Evolutionary conservation across 768 basidiomycete species (phyloP), one percentile per base, ranked within the genome.

Genomic region (Dioszegia aurantiaca): DNA sequence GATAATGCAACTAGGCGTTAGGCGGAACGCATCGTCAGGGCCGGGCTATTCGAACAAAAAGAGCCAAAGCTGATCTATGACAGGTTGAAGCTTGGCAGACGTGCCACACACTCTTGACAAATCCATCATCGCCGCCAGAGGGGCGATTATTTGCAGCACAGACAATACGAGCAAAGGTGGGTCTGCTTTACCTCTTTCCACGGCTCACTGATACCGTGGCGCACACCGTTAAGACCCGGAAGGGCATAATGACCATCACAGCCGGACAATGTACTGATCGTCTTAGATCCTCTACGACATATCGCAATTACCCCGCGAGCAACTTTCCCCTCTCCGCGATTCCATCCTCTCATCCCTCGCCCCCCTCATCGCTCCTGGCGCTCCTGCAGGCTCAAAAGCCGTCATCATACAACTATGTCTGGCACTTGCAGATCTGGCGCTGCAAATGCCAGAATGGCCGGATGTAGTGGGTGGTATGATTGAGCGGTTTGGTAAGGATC

Each of bases 51-150:
- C n/a, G 33, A 14, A 14, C 33, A 33, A 14, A 33, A 33, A 33
- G 33, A 33, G 33, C n/a, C n/a, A 14, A 33, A 6, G 33, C 33
- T 33, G 33, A 33, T 33, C n/a, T 33, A n/a, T 3, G 14, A 79
- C 83, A 99, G 95, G 83, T 85, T 77, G 90, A 95, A 78, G 93
- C 95, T 67, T 99, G 95, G 95, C 83, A 86, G 67, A 89, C 89
- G 51, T 95, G 91, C 78, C 93, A 94, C 79, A 82, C 87, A 77
- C 84, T 99, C 67, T 84, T 99, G 64, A 84, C 87, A 62, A 85
- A 86, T 4, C 83, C 86, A 43, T 87, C 90, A 66, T 85, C 84
- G 2, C 88, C 90, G 2, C 74, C 80, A 30, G 83, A 89, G 53
- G 89, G 90, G 37, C 89, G 90, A 75, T 78, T 95, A 52, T 97